Evolutionary conservation across 768 basidiomycete genomes (phyloP), one percentile per base, ranked within the genome.

Genomic region (Pleurotus cornucopiae): DNA sequence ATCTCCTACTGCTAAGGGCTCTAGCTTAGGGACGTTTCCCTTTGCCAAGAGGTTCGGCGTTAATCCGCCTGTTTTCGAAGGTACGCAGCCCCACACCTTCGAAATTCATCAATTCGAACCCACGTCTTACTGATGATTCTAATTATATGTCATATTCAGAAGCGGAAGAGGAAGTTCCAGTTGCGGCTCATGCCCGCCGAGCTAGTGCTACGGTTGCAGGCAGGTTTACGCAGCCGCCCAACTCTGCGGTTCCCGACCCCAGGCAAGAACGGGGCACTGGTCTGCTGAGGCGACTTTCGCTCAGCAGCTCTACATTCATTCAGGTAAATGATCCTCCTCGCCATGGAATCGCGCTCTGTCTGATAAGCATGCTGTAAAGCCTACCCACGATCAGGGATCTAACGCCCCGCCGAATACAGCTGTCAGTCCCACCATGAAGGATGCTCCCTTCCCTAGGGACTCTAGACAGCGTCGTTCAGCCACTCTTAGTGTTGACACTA

Each of bases 241-340:
- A 76, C 14, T 58, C 70, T 37, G 40, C 70, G 2, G 67, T 85
- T 5, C 77, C 81, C 4, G 77, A 81, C 4, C 67, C 73, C 13
- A 79, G 79, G 25, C 69, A 77, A 6, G 88, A 90, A 57, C 80
- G 91, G 6, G 89, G 88, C 1, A 77, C 83, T 12, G 87, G 84
- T 55, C 74, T 92, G 25, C 70, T 93, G 58, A 80, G 89, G 49
- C 80, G 91, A 53, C 84, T 93, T 54, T 91, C 90, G 38, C 74
- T 93, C 7, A 82, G 86, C 58, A 76, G 71, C 51, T 69, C 73
- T 43, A 73, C 80, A 16, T 78, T 88, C 61, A 68, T 64, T 21
- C 82, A 77, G 76, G 89, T 89, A 61, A 63, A 82, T 73, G 46
- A 45, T 38, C 21, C 43, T 21, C 38, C 48, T 13, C 18, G 13